A percentile compares a stretch with the other conserved stretches of the same genome.
Conservation (phyloP, 148 eudicot species). For the Camellia granthamiana region DNA sequence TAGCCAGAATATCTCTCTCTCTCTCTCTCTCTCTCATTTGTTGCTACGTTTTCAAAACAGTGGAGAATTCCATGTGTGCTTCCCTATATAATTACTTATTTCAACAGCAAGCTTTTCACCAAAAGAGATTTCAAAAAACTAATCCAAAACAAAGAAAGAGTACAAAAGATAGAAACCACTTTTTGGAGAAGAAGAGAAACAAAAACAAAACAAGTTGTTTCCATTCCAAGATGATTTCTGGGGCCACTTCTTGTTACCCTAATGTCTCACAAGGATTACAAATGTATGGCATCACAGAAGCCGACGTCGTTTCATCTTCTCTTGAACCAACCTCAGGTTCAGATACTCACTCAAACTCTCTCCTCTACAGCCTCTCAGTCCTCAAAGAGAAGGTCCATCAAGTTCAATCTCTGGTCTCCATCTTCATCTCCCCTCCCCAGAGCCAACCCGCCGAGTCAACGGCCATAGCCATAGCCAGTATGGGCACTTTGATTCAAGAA, state of each 20-base stretch:
- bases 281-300: slow-evolving; percentile 16
- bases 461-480: slow-evolving; percentile 31
- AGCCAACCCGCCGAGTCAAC: slow-evolving; percentile 14
- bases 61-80: neutral
- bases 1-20: neutral
- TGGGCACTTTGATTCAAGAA: slow-evolving; percentile 64
- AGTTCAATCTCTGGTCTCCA: slow-evolving; percentile 39
- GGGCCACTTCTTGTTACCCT: slow-evolving; percentile 17
- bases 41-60: neutral
- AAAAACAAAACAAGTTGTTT: neutral
- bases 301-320: slow-evolving; percentile 16
- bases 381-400: slow-evolving; percentile 54
- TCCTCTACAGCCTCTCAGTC: slow-evolving; percentile 44
- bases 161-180: neutral
- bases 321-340: slow-evolving; percentile 12
- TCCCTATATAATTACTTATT: slow-evolving; percentile 7
- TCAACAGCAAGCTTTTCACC: slow-evolving; percentile 8
- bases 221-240: slow-evolving; percentile 21
- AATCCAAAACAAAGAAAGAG: neutral
- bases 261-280: slow-evolving; percentile 18
- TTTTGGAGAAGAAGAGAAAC: neutral
- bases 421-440: slow-evolving; percentile 29
- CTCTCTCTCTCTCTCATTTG: neutral
- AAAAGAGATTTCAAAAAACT: neutral
- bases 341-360: slow-evolving; percentile 30